Evolutionary conservation across 2,329 filamentous ascomycete genomes (phyloP), one percentile per base, ranked within the genome.

Genomic region (Beauveria sp.): DNA sequence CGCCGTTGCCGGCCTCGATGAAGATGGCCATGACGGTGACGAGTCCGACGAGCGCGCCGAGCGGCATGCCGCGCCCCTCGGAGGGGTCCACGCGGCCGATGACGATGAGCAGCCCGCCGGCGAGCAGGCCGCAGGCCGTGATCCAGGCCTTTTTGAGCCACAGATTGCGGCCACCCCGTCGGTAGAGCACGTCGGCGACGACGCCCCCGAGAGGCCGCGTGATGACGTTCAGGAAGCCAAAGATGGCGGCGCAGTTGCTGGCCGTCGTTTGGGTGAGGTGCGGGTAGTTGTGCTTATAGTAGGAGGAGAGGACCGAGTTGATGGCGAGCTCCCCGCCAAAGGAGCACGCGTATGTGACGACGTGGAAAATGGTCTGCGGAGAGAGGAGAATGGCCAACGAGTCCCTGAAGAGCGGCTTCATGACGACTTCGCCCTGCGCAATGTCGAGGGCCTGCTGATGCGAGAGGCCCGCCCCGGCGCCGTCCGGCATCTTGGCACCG

Each of bases 1-100:
- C 86, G 0, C 92, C 92, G 70, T 96, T 96, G 47, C 86, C 87
- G 2, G 89, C 90, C 72, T 96, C 91, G 48, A 92, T 75, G 77
- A 96, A 96, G 70, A 96, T 81, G 1, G 89, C 90, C 76, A 92
- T 82, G 10, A 90, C 82, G 1, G 87, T 86, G 9, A 96, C 77
- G 6, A 96, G 84, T 1, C 89, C 90, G 61, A 94, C 86, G 80
- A 96, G 87, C 3, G 83, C 85, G 7, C 80, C 74, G 16, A 73
- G 67, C 46, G 51, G 63, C 46, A 64, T 60, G 18, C 68, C 70
- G 53, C 67, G 69, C 53, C 87, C 72, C 26, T 80, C 70, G 28
- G 85, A 81, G 0, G 89, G 81, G 71, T 94, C 77, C 68, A 85
- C 78, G 2, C 79, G 76, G 24, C 88, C 89, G 67, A 87, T 79